These are phyloP conservation scores for Mycena maculata DNA, from an alignment of 768 basidiomycete genomes.

Conservation along the genomic window DNA sequence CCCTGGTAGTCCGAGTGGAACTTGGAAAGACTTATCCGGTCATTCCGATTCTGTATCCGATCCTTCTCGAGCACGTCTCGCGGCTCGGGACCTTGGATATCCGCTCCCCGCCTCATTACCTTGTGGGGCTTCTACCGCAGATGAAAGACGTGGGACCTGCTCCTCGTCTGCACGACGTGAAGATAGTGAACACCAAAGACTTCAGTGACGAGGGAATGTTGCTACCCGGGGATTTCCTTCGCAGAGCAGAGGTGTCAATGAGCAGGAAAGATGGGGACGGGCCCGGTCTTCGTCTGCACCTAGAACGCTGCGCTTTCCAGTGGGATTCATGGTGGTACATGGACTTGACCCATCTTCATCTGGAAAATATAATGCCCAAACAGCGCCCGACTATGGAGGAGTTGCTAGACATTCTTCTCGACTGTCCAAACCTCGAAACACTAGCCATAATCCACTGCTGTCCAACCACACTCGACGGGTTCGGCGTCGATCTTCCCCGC, in stretches of 20 bases:
- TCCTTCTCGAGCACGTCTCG: neutral
- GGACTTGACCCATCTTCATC: conserved; percentile 28
- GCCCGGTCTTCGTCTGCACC: conserved; percentile 7
- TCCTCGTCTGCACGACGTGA: too few species aligned
- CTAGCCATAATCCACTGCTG: conserved; percentile 13
- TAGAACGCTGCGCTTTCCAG: conserved; percentile 27
- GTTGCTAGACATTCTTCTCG: conserved; percentile 8
- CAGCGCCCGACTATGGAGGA: conserved; percentile 22
- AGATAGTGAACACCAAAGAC: neutral
- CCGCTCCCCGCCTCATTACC: neutral
- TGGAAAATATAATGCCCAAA: neutral
- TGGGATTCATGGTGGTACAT: conserved; percentile 33
- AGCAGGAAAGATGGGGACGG: neutral
- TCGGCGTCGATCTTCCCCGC: conserved; percentile 19
- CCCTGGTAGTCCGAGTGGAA: conserved; percentile 22
- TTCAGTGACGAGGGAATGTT: conserved; percentile 2
- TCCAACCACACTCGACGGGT: conserved; percentile 17
- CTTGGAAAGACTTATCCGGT: neutral
- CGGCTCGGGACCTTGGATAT: conserved; percentile 2
- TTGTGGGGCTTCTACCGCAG: too few species aligned
- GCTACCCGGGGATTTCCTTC: conserved; percentile 21
- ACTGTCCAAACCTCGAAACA: conserved; percentile 25
- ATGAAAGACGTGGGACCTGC: too few species aligned
- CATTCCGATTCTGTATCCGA: neutral
- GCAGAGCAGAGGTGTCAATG: neutral